Base-by-base conservation (phyloP, 257 asterid genomes). In the Leonotis leonurus region DNA sequence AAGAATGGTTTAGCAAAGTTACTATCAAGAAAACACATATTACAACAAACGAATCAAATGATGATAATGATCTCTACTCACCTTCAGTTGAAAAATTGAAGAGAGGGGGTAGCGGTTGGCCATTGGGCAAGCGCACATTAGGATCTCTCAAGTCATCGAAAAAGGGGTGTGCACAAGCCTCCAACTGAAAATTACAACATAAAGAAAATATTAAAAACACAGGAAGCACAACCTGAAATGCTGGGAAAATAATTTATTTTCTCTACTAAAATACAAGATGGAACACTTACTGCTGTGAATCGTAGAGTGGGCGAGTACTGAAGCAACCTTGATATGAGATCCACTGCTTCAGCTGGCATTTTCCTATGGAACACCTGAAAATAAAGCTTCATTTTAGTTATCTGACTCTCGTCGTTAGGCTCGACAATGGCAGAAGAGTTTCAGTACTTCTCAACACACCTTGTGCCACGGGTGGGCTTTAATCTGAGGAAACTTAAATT, bases 121-220 rank as follows among this genome's bases (percentile, higher is more conserved):
- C 95, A 20, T 80, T 85, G 4, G 96, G 89, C 72, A 90, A 80
- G 75, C 80, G 72, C 14, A 84, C 81, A 65, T 78, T 81, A 27
- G 88, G 88, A 44, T 77, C 91, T 69, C 96, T 79, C 72, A 90
- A 67, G 70, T 76, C 78, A 53, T 90, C 96, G 20, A 90, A 90
- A 78, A 90, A 90, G 8, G 98, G 92, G 58, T 90, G 98, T 40
- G 96, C 95, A 73, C 95, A 85, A 4, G 98, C 98, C 80, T 90
- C 98, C 87, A 90, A 79, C 96, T 88, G 85, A 39, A 60, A 59
- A 50, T 50, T 33, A 17, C 39, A 44, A 54, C 27, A n/a, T 3
- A 13, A 18, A 53, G 24, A 10, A 6, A 40, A n/a, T n/a, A n/a
- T n/a, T n/a, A n/a, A n/a, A n/a, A n/a, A n/a, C n/a, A n/a, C n/a